Base-by-base conservation (phyloP, 768 basidiomycete genomes). In the Auricularia sp. region DNA sequence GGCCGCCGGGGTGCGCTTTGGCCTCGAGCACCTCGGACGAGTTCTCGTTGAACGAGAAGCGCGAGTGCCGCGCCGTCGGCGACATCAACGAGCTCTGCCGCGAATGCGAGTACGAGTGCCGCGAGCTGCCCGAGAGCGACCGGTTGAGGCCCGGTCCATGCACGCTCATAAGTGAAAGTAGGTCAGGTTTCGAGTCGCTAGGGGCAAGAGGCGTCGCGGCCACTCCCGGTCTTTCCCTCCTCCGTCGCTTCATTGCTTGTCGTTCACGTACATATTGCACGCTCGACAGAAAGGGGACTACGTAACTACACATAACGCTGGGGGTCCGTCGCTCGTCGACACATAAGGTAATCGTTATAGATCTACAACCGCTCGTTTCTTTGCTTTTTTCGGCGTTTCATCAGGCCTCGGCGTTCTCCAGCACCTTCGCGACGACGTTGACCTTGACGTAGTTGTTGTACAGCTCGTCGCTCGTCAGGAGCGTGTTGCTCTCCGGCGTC, bases 361-460 rank as follows among this genome's bases (percentile, higher is more conserved):
- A 51, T 51, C 14, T 51, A 51, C 44, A 45, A 45, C 10, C 18
- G 10, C 47, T 51, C 47, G 47, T 51, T 51, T 51, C 47, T 6
- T 10, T 21, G 11, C 8, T 42, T 42, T 42, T 42, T 42, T 42
- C 1, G 39, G 8, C 4, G 39, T 42, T 7, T 51, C 47, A 51
- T 5, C 10, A 8, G 21, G 47, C 47, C 47, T 51, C 14, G 10
- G 44, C 44, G 11, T 51, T 18, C 18, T 51, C 47, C 6, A 51
- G 56, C 35, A 62, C 56, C 56, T 59, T 29, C 56, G 56, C 34
- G 24, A 59, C 29, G 56, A 88, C 81, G 72, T 85, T 83, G 64
- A 78, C 78, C 47, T 83, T 80, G 59, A 87, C 84, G 67, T 83
- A 89, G 69, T 89, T 87, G 75, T 89, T 83, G 75, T 90, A 90